Evolutionary conservation across 2,329 filamentous ascomycete genomes (phyloP), one percentile per base, ranked within the genome.

Genomic region (Zasmidium cellare): DNA sequence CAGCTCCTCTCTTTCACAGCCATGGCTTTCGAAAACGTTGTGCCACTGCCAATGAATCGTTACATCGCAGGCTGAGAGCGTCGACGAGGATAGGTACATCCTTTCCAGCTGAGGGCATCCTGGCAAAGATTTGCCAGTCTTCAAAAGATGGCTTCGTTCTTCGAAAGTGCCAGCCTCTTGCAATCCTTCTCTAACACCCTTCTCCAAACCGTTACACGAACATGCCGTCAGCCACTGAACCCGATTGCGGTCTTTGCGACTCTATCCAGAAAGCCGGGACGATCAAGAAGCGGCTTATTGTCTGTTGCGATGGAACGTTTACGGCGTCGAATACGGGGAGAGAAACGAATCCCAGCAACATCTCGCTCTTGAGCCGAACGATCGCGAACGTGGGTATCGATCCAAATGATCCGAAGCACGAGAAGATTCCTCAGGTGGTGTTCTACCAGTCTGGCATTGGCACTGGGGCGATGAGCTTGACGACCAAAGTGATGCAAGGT

Each of bases 381-480:
- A 67, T 69, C 25, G 65, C 60, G 14, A 63, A 61, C 22, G 61
- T 63, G 7, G 61, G 61, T 12, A 59, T 55, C 41, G 53, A 59
- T 11, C 51, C 60, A 22, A 64, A 69, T 54, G 62, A 59, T 46
- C 51, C 61, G 20, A 57, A 65, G 31, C 5, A 28, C 11, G 16
- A 9, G n/a, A 6, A 6, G 7, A 55, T 65, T 38, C 61, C 67
- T 7, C 68, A 71, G 25, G 66, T 71, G 35, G 65, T 66, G 12
- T 68, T 67, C 55, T 71, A 71, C 44, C 68, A 71, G 53, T 56
- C 65, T 44, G 67, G 67, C 2, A 61, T 71, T 5, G 67, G 68
- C 2, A 69, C 66, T 1, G 64, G 63, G 3, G 62, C 41, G 51
- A 53, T 22, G 20, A 59, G 46, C 51, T 60, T 28, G 16, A 67